Conservation (phyloP, 352 stramenopile genomes). For the Globisporangium parvum region DNA sequence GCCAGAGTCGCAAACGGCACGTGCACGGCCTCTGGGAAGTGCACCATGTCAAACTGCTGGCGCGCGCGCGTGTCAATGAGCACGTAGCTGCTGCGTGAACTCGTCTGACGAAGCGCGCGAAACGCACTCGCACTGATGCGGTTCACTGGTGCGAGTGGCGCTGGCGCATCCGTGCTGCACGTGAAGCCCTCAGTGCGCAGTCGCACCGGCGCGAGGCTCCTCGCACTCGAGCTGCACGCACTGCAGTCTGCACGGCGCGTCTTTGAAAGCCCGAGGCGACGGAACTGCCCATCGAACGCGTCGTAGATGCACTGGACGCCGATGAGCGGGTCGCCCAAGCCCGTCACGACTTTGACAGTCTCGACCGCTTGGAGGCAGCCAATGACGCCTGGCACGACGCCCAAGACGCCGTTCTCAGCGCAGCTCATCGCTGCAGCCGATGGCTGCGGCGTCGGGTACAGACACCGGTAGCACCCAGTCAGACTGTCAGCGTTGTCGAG, state of each 20-base stretch:
- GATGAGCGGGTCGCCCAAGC: slow-evolving; percentile 45
- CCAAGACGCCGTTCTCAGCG: slow-evolving; percentile 95
- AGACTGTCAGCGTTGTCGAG: slow-evolving; percentile 35
- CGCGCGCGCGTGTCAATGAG: slow-evolving; percentile 54
- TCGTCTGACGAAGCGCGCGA: slow-evolving; percentile 17
- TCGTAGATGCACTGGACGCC: slow-evolving; percentile 77
- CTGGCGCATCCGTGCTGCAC: neutral
- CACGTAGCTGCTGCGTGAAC: slow-evolving; percentile 20
- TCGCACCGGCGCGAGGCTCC: neutral
- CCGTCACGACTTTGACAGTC: slow-evolving; percentile 87
- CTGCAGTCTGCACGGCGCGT: slow-evolving; percentile 28
- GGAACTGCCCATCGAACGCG: slow-evolving; percentile 66
- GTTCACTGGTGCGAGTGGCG: slow-evolving; percentile 18
- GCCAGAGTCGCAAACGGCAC: slow-evolving; percentile 39
- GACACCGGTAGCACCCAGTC: slow-evolving; percentile 93
- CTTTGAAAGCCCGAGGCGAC: slow-evolving; percentile 47
- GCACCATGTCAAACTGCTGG: slow-evolving; percentile 73
- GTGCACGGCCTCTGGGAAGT: slow-evolving; percentile 65
- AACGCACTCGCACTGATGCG: slow-evolving; percentile 36
- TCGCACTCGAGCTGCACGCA: slow-evolving; percentile 18
- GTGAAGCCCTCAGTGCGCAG: neutral
- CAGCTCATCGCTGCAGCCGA: slow-evolving; percentile 70
- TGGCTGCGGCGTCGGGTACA: slow-evolving; percentile 88
- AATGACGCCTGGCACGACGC: slow-evolving; percentile 92
- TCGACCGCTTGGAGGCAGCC: slow-evolving; percentile 93